Evolutionary conservation across 1,139 yeast genomes (phyloP).

Genomic region (Kodamaea plutei): DNA sequence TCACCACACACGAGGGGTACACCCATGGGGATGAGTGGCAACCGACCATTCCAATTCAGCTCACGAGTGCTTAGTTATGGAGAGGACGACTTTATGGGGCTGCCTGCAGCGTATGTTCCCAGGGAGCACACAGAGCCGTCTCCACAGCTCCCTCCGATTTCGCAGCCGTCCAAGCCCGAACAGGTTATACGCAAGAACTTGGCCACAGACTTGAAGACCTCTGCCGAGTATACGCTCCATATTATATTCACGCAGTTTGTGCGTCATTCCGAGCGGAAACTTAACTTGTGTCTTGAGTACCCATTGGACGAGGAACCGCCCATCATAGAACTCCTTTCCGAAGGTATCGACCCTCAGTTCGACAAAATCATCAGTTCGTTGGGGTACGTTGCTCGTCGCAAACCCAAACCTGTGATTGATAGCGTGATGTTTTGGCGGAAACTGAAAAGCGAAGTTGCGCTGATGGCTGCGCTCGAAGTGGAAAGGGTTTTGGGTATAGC

Average conservation of each 20-base stretch:
- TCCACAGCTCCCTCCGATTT: slow-evolving; percentile 31
- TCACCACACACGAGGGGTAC: too few species aligned
- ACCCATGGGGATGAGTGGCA: too few species aligned
- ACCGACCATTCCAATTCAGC: slow-evolving; percentile 4
- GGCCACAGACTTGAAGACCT: slow-evolving; percentile 47
- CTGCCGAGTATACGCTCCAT: slow-evolving; percentile 91
- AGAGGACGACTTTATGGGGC: too few species aligned
- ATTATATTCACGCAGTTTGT: slow-evolving; percentile 94
- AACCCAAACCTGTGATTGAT: slow-evolving; percentile 95
- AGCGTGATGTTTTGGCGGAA: slow-evolving; percentile 98
- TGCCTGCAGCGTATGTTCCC: too few species aligned
- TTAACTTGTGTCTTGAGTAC: slow-evolving; percentile 67
- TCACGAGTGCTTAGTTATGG: slow-evolving; percentile 7
- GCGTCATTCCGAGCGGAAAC: slow-evolving; percentile 83
- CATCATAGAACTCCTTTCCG: slow-evolving; percentile 74
- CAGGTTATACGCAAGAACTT: slow-evolving; percentile 28
- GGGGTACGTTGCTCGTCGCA: slow-evolving; percentile 84
- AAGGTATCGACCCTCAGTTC: slow-evolving; percentile 81
- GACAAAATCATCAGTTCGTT: slow-evolving; percentile 81
- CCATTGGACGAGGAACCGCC: slow-evolving; percentile 76
- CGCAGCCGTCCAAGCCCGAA: slow-evolving; percentile 29
- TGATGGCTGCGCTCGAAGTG: slow-evolving; percentile 64
- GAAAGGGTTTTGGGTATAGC: slow-evolving; percentile 33
- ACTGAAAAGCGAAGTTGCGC: slow-evolving; percentile 79
- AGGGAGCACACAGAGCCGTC: too few species aligned